Percentiles rank a stretch among this genome's conserved stretches.
These are phyloP conservation scores for Oenanthe sinensis DNA, from an alignment of 129 eudicot genomes.

Conservation along the genomic window DNA sequence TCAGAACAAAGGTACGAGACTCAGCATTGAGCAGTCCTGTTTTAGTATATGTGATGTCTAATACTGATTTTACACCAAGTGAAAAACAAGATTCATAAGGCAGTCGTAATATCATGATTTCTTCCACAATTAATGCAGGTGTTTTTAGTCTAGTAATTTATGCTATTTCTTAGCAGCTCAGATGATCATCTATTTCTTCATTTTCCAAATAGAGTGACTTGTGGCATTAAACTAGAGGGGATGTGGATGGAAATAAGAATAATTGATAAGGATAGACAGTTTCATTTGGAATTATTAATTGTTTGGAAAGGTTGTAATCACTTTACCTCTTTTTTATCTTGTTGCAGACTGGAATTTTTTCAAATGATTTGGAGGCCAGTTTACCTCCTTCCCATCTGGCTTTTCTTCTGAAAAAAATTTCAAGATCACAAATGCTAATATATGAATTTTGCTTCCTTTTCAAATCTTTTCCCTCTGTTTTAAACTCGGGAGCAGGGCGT, in stretches of 20 bases:
- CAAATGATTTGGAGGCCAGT: neutral
- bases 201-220: neutral
- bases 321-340: neutral
- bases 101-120: neutral
- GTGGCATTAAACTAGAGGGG: neutral
- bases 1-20: constrained; percentile 62
- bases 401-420: no score
- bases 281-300: neutral
- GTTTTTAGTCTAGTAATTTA: neutral
- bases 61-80: no score
- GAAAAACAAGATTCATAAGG: neutral
- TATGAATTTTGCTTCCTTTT: no score
- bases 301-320: neutral
- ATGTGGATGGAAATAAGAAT: neutral
- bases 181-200: neutral
- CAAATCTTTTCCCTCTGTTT: no score
- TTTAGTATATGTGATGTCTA: neutral
- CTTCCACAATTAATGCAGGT: neutral
- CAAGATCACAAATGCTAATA: no score
- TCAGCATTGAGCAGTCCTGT: neutral
- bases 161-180: neutral
- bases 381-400: neutral
- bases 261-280: neutral
- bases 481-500: no score
- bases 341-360: neutral